Percentiles rank a stretch among this genome's conserved stretches.
These are phyloP conservation scores for Aspergillus tamarii DNA, from an alignment of 2,329 filamentous ascomycete genomes.

Conservation along the genomic window DNA sequence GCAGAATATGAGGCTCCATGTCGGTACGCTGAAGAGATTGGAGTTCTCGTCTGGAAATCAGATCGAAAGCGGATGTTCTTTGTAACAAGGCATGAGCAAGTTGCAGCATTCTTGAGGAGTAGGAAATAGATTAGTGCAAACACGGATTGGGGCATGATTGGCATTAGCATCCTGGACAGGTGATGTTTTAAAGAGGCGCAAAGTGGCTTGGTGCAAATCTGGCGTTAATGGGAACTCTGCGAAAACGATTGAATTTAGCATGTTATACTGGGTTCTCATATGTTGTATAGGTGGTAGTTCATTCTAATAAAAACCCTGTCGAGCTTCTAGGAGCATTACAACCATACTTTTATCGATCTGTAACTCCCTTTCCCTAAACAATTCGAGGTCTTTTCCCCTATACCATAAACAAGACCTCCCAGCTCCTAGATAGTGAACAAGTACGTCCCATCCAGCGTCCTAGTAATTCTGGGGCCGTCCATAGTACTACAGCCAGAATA, in stretches of 20 bases:
- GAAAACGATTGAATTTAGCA: neutral
- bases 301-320: neutral
- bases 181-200: constrained; percentile 5
- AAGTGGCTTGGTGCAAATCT: neutral
- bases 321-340: neutral
- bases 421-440: neutral
- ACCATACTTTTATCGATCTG: neutral
- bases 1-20: constrained; percentile 60
- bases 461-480: neutral
- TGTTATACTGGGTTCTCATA: neutral
- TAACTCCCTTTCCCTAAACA: neutral
- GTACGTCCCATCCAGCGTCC: neutral
- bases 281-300: neutral
- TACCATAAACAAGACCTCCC: neutral
- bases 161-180: neutral
- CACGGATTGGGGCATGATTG: neutral
- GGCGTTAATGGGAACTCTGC: constrained; percentile 11
- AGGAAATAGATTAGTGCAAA: constrained; percentile 42
- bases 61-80: constrained; percentile 84
- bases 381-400: neutral
- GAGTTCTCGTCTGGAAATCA: constrained; percentile 85
- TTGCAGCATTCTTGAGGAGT: constrained; percentile 76
- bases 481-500: neutral
- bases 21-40: constrained; percentile 80
- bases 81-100: constrained; percentile 86